These are phyloP conservation scores for Scytalidium sp. DNA, from an alignment of 2,329 filamentous ascomycete species.

Conservation along the genomic window DNA sequence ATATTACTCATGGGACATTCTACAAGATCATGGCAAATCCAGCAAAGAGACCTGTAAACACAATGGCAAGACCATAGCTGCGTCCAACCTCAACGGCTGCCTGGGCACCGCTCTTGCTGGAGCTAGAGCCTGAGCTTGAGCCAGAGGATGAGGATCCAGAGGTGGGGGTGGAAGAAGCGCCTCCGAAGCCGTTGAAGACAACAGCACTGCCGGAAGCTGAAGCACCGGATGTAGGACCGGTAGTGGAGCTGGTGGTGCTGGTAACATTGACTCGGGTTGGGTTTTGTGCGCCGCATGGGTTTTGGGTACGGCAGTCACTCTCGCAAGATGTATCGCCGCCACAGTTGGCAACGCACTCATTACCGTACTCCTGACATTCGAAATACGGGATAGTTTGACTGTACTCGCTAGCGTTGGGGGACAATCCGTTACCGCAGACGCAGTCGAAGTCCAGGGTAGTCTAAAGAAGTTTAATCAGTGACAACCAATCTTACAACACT, in stretches of 20 bases:
- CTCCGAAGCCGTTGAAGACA: constrained; percentile 41
- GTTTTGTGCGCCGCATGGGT: constrained; percentile 70
- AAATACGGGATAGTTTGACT: constrained; percentile 76
- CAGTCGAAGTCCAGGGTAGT: constrained; percentile 65
- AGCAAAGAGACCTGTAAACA: constrained; percentile 52
- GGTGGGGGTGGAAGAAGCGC: constrained; percentile 27
- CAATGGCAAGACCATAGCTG: constrained; percentile 51
- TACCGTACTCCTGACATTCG: constrained; percentile 69
- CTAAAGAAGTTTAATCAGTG: constrained; percentile 32
- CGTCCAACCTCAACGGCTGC: constrained; percentile 48
- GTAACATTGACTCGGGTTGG: constrained; percentile 59
- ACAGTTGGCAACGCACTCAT: constrained; percentile 63
- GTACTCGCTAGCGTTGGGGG: constrained; percentile 74
- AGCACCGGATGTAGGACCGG: constrained; percentile 35
- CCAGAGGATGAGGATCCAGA: constrained; percentile 7
- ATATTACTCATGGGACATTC: constrained; percentile 9
- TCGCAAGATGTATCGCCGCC: constrained; percentile 54
- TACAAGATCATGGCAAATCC: constrained; percentile 54
- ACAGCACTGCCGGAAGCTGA: constrained; percentile 26
- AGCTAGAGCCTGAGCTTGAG: constrained; percentile 14
- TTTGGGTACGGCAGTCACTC: constrained; percentile 57
- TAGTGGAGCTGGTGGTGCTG: constrained; percentile 36
- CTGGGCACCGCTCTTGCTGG: constrained; percentile 28
- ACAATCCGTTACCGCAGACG: constrained; percentile 62
- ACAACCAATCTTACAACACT: not conserved